Evolutionary conservation across 2,329 filamentous ascomycete species (phyloP).

Genomic region (Aspergillus carbonarius): DNA sequence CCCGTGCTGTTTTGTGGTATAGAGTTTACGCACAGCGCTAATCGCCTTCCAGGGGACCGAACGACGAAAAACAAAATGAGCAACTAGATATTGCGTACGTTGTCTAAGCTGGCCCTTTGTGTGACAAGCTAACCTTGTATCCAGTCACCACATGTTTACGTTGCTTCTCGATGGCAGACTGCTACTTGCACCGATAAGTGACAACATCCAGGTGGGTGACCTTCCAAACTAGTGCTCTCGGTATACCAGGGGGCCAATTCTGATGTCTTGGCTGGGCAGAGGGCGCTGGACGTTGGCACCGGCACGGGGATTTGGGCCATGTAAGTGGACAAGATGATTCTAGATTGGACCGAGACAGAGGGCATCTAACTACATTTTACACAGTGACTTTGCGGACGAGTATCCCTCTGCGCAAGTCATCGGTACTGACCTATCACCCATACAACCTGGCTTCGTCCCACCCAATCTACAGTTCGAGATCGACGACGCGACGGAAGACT

Average conservation of each 20-base stretch:
- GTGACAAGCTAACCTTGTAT: neutral
- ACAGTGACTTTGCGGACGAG: constrained; percentile 33
- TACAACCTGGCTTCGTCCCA: constrained; percentile 62
- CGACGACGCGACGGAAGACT: constrained; percentile 61
- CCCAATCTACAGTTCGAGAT: constrained; percentile 69
- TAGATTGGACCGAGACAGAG: neutral
- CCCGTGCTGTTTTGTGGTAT: neutral
- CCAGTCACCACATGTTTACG: constrained; percentile 27
- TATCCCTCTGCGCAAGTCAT: constrained; percentile 57
- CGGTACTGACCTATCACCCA: constrained; percentile 63
- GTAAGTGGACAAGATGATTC: constrained; percentile 7
- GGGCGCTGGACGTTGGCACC: constrained; percentile 26
- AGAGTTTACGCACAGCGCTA: neutral
- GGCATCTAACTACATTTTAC: neutral
- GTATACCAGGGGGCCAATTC: neutral
- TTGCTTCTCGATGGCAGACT: constrained; percentile 25
- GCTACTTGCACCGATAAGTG: constrained; percentile 18
- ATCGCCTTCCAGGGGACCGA: constrained; percentile 21
- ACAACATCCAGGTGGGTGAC: constrained; percentile 16
- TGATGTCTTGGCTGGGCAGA: constrained; percentile 9
- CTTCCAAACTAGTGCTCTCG: neutral
- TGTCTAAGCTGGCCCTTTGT: neutral
- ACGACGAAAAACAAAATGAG: constrained; percentile 27
- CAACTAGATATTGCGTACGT: constrained; percentile 25
- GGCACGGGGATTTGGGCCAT: constrained; percentile 25